Evolutionary conservation across 768 basidiomycete genomes (phyloP).

Genomic region (Amanita phalloides): DNA sequence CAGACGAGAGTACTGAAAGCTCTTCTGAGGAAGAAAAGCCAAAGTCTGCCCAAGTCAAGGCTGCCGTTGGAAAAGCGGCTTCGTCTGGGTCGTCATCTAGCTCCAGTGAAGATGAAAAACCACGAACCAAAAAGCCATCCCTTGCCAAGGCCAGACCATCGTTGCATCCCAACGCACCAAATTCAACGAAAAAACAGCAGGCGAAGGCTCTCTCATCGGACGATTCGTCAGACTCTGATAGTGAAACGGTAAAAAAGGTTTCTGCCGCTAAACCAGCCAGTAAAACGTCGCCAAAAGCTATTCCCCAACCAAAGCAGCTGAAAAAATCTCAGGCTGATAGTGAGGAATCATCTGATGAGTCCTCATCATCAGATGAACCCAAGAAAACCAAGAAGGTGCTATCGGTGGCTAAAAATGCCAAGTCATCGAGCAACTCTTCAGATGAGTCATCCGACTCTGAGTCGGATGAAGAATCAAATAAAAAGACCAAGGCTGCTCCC

Average conservation of each 20-base stretch:
- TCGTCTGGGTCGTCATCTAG: slow-evolving; percentile 20
- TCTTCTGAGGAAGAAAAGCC: slow-evolving; percentile 46
- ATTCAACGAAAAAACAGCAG: slow-evolving; percentile 3
- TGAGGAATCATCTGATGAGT: slow-evolving; percentile 16
- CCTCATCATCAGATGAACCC: slow-evolving; percentile 16
- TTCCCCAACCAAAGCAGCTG: background rate
- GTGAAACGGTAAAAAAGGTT: background rate
- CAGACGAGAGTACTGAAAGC: slow-evolving; percentile 35
- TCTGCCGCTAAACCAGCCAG: background rate
- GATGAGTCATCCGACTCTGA: slow-evolving; percentile 7
- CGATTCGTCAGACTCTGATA: slow-evolving; percentile 3
- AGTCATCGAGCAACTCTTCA: slow-evolving; percentile 5
- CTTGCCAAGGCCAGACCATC: slow-evolving; percentile 11
- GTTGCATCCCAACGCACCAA: slow-evolving; percentile 1
- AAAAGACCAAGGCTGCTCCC: slow-evolving; percentile 5
- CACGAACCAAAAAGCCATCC: slow-evolving; percentile 16
- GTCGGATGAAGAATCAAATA: slow-evolving; percentile 6
- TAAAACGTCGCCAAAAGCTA: slow-evolving; percentile 5
- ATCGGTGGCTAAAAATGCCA: background rate
- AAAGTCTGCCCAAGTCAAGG: slow-evolving; percentile 41
- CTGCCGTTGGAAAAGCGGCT: slow-evolving; percentile 22
- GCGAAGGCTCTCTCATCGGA: slow-evolving; percentile 11
- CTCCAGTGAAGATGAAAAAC: slow-evolving; percentile 18
- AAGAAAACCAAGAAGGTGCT: slow-evolving; percentile 12
- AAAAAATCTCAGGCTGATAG: background rate